These are phyloP conservation scores for Sambucus nigra DNA, from an alignment of 129 eudicot species.

Conservation along the genomic window DNA sequence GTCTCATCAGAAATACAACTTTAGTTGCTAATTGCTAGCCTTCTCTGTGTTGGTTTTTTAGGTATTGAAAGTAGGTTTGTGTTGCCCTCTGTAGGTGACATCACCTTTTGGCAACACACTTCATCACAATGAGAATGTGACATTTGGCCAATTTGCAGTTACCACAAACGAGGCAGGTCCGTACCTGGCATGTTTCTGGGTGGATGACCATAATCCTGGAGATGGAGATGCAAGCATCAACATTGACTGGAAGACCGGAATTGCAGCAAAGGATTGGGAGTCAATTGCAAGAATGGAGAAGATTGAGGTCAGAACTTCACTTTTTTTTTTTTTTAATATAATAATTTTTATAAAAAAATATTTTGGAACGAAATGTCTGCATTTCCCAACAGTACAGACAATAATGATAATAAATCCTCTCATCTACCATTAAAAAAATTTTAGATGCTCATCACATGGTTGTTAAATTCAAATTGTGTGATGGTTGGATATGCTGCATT, in stretches of 20 bases:
- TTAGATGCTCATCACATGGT: too few relatives aligned
- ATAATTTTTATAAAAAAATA: too few relatives aligned
- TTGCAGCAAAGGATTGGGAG: constrained; percentile 97
- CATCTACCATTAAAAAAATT: too few relatives aligned
- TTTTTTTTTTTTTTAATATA: too few relatives aligned
- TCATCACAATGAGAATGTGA: constrained; percentile 55
- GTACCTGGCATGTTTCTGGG: constrained; percentile 75
- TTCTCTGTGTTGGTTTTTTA: too few relatives aligned
- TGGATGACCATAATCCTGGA: constrained; percentile 43
- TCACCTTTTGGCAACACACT: constrained; percentile 84
- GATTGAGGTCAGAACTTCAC: constrained; percentile 52
- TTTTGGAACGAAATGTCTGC: too few relatives aligned
- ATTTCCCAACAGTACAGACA: too few relatives aligned
- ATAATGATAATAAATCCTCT: too few relatives aligned
- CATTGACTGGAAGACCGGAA: constrained; percentile 91
- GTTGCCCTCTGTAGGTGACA: constrained; percentile 50
- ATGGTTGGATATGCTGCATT: too few relatives aligned
- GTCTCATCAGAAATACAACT: too few relatives aligned
- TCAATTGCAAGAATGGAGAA: constrained; percentile 79
- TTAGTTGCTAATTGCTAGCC: too few relatives aligned
- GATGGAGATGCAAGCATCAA: constrained; percentile 62
- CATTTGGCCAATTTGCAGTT: constrained; percentile 91
- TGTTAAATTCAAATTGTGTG: too few relatives aligned
- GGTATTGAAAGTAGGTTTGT: constrained; percentile 2
- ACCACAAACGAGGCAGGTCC: constrained; percentile 76